These are phyloP conservation scores for Dorcoceras hygrometricum DNA, from an alignment of 257 asterid species.

Conservation along the genomic window DNA sequence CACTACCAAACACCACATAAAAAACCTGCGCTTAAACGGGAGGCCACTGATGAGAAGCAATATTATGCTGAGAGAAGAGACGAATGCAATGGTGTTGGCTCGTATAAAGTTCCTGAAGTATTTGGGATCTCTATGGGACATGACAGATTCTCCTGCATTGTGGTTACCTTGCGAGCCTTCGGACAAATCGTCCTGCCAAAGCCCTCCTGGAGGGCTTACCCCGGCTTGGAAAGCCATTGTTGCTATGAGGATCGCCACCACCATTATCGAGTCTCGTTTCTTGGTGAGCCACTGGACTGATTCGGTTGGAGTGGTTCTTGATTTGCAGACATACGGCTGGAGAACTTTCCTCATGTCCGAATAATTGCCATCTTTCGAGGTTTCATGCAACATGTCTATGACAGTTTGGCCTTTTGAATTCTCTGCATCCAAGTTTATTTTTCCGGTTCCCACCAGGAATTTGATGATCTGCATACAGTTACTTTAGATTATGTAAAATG, in stretches of 20 bases:
- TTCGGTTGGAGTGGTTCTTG: not conserved
- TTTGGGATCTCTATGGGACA: conserved; percentile 36
- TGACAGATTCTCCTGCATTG: conserved; percentile 43
- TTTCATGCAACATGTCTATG: conserved; percentile 19
- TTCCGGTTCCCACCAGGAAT: conserved; percentile 23
- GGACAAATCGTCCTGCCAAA: conserved; percentile 30
- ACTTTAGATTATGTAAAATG: not conserved
- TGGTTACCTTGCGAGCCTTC: conserved; percentile 4
- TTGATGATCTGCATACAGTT: conserved; percentile 36
- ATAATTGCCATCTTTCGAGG: not conserved
- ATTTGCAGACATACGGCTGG: not conserved
- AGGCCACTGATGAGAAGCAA: conserved; percentile 53
- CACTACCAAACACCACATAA: conserved; percentile 50
- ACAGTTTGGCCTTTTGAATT: conserved; percentile 35
- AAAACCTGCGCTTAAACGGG: conserved; percentile 35
- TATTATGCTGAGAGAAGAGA: conserved; percentile 52
- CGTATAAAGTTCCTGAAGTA: conserved; percentile 30
- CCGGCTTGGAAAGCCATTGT: conserved; percentile 44
- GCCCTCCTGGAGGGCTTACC: conserved; percentile 40
- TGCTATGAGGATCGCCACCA: conserved; percentile 41
- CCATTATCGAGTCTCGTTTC: conserved; percentile 39
- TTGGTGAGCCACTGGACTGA: conserved; percentile 33
- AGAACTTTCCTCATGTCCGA: not conserved
- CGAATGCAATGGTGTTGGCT: conserved; percentile 42
- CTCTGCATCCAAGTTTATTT: conserved; percentile 27